A percentile compares a stretch with the other conserved stretches of the same genome.
These are phyloP conservation scores for Thymus quinquecostatus DNA, from an alignment of 257 asterid species.

Conservation along the genomic window DNA sequence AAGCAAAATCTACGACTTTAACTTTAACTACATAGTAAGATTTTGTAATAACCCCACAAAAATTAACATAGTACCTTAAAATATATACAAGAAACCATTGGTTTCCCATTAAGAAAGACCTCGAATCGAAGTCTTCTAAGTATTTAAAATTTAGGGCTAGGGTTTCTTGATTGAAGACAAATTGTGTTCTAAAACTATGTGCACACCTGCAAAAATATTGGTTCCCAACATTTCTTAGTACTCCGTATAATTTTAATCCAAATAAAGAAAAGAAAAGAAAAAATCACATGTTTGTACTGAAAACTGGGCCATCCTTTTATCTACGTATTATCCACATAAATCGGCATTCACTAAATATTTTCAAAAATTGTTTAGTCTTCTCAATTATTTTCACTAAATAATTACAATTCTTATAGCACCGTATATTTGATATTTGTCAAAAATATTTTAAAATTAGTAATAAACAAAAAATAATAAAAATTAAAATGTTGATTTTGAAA, in stretches of 20 bases:
- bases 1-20: background rate
- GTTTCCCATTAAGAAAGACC: too few species aligned
- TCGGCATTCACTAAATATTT: background rate
- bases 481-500: too few species aligned
- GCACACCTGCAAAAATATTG: background rate
- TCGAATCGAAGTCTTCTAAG: too few species aligned
- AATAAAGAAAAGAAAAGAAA: background rate
- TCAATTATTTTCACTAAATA: too few species aligned
- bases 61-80: too few species aligned
- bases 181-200: slow-evolving; percentile 13
- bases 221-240: background rate
- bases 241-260: background rate
- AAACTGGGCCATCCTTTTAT: slow-evolving; percentile 12
- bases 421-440: too few species aligned
- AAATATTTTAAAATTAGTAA: too few species aligned
- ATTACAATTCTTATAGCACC: too few species aligned
- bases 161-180: slow-evolving; percentile 21
- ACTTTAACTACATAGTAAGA: background rate
- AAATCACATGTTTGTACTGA: slow-evolving; percentile 22
- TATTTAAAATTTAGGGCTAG: too few species aligned
- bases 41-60: slow-evolving; percentile 12
- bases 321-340: background rate
- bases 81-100: too few species aligned
- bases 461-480: too few species aligned
- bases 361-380: too few species aligned